Evolutionary conservation across 805 yeast genomes (phyloP).

Genomic region (Candida anglica): DNA sequence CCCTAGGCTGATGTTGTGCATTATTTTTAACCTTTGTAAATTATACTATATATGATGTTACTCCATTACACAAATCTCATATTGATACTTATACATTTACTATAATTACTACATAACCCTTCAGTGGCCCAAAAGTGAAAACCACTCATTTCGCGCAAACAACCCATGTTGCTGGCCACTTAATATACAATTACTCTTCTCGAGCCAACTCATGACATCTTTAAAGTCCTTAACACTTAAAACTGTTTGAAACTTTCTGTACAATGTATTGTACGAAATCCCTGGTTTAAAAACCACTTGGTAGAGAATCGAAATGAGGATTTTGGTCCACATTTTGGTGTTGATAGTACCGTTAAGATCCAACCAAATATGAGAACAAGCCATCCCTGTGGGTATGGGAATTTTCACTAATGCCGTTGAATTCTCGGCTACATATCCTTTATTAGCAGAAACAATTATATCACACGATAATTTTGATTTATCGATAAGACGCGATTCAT

Average conservation of each 20-base stretch:
- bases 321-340: conserved; percentile 53
- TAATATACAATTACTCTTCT: conserved; percentile 30
- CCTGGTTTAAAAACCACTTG: conserved; percentile 37
- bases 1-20: too few relatives aligned
- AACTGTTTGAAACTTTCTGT: conserved; percentile 23
- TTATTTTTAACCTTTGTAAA: too few relatives aligned
- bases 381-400: conserved; percentile 54
- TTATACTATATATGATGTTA: too few relatives aligned
- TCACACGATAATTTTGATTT: conserved; percentile 64
- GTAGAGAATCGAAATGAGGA: conserved; percentile 43
- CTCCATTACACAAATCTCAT: too few relatives aligned
- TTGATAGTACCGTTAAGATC: conserved; percentile 62
- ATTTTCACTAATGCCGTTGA: conserved; percentile 44
- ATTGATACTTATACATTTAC: too few relatives aligned
- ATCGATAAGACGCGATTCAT: conserved; percentile 73
- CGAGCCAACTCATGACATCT: conserved; percentile 37
- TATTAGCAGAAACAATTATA: conserved; percentile 37
- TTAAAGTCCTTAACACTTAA: conserved; percentile 24
- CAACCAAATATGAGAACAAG: conserved; percentile 72
- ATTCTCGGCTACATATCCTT: conserved; percentile 8
- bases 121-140: conserved; percentile 27
- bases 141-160: conserved; percentile 47
- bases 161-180: conserved; percentile 28
- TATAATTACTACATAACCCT: too few relatives aligned
- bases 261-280: conserved; percentile 16